Evolutionary conservation across 495 filamentous ascomycete genomes (phyloP).

Genomic region (Trypethelium eluteriae): DNA sequence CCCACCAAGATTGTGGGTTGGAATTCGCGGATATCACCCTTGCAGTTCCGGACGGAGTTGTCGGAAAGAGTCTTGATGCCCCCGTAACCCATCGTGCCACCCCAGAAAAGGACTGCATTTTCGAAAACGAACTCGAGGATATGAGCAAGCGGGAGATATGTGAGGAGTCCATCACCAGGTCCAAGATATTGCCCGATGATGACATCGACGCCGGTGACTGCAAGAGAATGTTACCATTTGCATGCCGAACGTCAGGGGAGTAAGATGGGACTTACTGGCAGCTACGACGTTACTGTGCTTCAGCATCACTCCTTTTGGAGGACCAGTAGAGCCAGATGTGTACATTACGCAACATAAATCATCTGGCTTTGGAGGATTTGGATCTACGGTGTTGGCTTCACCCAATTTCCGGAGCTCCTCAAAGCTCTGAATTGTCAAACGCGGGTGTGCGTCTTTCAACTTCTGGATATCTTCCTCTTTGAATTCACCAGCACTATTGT

Average conservation of each 20-base stretch:
- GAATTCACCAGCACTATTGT: slow-evolving; percentile 60
- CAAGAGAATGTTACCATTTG: slow-evolving; percentile 17
- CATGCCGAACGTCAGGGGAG: background rate
- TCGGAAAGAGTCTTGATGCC: slow-evolving; percentile 91
- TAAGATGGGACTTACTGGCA: slow-evolving; percentile 52
- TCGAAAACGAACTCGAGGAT: slow-evolving; percentile 98
- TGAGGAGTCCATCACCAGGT: slow-evolving; percentile 77
- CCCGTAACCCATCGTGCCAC: slow-evolving; percentile 94
- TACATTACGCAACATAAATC: slow-evolving; percentile 99
- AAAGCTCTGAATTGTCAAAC: slow-evolving; percentile 71
- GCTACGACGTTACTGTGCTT: slow-evolving; percentile 86
- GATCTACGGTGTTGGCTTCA: slow-evolving; percentile 72
- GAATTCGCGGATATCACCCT: slow-evolving; percentile 91
- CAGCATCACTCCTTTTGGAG: slow-evolving; percentile 89
- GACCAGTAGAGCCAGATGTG: slow-evolving; percentile 94
- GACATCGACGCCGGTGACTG: slow-evolving; percentile 79
- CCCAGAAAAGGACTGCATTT: slow-evolving; percentile 87
- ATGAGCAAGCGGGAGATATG: slow-evolving; percentile 89
- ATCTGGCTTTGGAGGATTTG: slow-evolving; percentile 69
- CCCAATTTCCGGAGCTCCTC: slow-evolving; percentile 79
- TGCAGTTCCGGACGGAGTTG: slow-evolving; percentile 81
- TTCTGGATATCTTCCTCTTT: slow-evolving; percentile 70
- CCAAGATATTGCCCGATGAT: slow-evolving; percentile 80
- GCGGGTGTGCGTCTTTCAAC: slow-evolving; percentile 60
- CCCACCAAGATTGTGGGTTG: slow-evolving; percentile 86